Evolutionary conservation across 169 alveolate genomes (phyloP).

Genomic region (Plasmodium inui): DNA sequence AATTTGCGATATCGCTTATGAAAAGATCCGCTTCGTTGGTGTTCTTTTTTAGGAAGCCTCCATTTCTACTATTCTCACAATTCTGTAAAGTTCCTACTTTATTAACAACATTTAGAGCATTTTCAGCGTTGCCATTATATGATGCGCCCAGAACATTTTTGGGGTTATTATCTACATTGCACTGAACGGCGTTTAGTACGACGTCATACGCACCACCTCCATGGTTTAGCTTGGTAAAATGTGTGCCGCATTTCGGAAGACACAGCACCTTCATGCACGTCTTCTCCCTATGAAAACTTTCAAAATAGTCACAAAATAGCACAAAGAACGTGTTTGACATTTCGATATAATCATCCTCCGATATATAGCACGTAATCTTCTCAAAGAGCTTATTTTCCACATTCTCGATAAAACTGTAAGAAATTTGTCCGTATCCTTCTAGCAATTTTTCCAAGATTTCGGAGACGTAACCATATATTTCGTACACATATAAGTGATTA

Average conservation of each 20-base stretch:
- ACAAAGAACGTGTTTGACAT: conserved; percentile 57
- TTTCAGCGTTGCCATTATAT: conserved; percentile 3
- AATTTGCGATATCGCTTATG: conserved; percentile 13
- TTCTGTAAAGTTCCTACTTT: neutral
- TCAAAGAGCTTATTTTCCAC: conserved; percentile 54
- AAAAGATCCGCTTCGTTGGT: neutral
- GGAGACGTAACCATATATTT: conserved; percentile 33
- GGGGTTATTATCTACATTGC: neutral
- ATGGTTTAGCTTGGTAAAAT: neutral
- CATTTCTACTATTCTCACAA: neutral
- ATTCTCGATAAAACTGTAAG: conserved; percentile 61
- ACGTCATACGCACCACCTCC: neutral
- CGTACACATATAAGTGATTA: conserved; percentile 51
- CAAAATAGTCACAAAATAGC: conserved; percentile 47
- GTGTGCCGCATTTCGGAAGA: neutral
- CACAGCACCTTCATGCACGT: neutral
- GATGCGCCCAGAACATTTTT: neutral
- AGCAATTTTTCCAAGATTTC: conserved; percentile 35
- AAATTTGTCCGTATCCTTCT: conserved; percentile 28
- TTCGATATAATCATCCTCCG: conserved; percentile 74
- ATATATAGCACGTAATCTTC: conserved; percentile 22
- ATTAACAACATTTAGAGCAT: neutral
- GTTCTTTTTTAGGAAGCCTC: neutral
- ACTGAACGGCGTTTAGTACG: neutral
- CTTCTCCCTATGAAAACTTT: conserved; percentile 24